phyloP scores from a whole-genome alignment of 2,329 filamentous ascomycete genomes.

The Aspergillus puulaauensis region DNA sequence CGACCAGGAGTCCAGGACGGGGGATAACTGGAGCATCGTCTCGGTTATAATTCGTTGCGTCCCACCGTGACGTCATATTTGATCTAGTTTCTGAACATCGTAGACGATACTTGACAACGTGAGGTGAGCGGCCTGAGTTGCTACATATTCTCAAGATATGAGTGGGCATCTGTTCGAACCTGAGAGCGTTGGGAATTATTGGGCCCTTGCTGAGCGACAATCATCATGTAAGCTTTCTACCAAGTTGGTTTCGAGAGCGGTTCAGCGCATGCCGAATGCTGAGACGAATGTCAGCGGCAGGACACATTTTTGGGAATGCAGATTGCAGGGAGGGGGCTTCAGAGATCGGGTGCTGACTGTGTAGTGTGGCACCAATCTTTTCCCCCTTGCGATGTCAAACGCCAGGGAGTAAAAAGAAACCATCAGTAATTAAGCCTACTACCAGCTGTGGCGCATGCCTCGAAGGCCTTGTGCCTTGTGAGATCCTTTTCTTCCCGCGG shows the following conservation, averaged over 20 bases:
- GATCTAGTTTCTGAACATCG: too few relatives aligned
- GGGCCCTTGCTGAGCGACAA: not conserved
- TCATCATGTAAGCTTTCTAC: not conserved
- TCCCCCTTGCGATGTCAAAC: not conserved
- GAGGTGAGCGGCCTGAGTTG: not conserved
- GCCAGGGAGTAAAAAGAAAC: not conserved
- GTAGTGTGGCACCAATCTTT: not conserved
- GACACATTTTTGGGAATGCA: not conserved
- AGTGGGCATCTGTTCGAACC: not conserved
- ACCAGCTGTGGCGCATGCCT: conserved; percentile 8
- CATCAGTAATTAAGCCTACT: not conserved
- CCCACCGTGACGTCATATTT: not conserved
- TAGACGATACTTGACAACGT: not conserved
- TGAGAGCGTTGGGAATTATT: not conserved
- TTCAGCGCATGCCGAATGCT: not conserved
- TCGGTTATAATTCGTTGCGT: not conserved
- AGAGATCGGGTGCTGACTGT: conserved; percentile 5
- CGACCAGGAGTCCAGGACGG: not conserved
- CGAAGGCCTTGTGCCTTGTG: not conserved
- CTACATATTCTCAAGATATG: not conserved
- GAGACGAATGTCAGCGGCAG: not conserved
- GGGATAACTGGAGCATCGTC: not conserved
- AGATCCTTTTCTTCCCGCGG: not conserved
- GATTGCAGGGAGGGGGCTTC: not conserved
- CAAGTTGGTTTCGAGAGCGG: not conserved